Conservation (phyloP, 192 early-diverging fungal genomes). For the Backusella westeae region DNA sequence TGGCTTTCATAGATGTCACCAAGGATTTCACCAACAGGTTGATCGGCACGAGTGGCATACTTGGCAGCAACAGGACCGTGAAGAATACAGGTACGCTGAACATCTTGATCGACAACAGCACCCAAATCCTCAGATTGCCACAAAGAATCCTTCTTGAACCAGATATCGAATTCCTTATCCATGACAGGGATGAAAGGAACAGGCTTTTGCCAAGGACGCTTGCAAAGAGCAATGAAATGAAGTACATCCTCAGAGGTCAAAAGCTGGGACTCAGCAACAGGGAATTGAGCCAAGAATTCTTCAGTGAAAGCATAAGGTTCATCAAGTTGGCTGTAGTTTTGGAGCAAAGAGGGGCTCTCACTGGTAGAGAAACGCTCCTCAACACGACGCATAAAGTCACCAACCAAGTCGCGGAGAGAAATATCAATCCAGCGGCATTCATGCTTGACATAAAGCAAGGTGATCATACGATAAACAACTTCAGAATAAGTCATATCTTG, state of each 20-base stretch:
- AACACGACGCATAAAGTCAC: conserved; percentile 79
- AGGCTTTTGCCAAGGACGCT: conserved; percentile 81
- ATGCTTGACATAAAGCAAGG: conserved; percentile 73
- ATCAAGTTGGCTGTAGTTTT: conserved; percentile 59
- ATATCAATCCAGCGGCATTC: conserved; percentile 79
- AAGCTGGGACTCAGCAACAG: conserved; percentile 65
- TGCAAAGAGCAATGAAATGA: conserved; percentile 75
- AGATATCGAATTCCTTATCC: conserved; percentile 84
- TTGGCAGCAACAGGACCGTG: conserved; percentile 86
- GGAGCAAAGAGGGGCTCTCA: conserved; percentile 59
- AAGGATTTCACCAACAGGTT: conserved; percentile 88
- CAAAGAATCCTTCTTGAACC: conserved; percentile 87
- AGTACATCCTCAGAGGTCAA: conserved; percentile 84
- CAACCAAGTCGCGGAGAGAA: conserved; percentile 64
- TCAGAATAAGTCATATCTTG: conserved; percentile 94
- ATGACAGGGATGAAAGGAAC: conserved; percentile 86
- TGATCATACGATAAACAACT: conserved; percentile 78
- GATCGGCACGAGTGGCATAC: conserved; percentile 70
- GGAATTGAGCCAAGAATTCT: conserved; percentile 68
- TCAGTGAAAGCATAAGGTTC: conserved; percentile 63
- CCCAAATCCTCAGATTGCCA: conserved; percentile 91
- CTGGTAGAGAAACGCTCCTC: conserved; percentile 83
- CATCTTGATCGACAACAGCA: conserved; percentile 81
- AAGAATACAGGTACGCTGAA: conserved; percentile 78
- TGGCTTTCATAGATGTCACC: conserved; percentile 81